A percentile compares a stretch with the other conserved stretches of the same genome.
These are phyloP conservation scores for Alternaria incomplexa DNA, from an alignment of 2,329 filamentous ascomycete genomes.

Conservation along the genomic window DNA sequence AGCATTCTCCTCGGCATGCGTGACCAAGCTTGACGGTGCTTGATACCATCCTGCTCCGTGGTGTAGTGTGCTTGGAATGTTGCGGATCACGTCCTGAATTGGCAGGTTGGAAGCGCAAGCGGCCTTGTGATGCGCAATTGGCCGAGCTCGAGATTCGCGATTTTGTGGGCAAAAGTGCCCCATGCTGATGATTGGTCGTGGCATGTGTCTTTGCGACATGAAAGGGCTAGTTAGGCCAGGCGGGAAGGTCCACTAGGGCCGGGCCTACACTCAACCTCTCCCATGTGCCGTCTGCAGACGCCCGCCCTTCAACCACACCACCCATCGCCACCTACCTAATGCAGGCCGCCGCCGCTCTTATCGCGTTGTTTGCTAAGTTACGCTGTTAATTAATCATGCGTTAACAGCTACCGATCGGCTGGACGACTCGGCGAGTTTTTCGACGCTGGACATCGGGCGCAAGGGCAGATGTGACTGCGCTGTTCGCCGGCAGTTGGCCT, in stretches of 20 bases:
- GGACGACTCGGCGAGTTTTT: neutral
- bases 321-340: conserved; percentile 30
- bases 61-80: neutral
- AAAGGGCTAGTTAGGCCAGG: neutral
- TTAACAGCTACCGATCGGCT: neutral
- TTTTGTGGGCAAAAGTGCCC: neutral
- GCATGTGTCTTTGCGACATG: neutral
- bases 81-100: conserved; percentile 7
- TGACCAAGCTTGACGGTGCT: conserved; percentile 15
- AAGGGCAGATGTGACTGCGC: neutral
- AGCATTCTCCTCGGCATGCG: conserved; percentile 14
- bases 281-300: neutral
- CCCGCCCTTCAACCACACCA: neutral
- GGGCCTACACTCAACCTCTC: neutral
- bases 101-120: conserved; percentile 19
- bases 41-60: conserved; percentile 5
- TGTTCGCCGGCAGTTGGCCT: neutral
- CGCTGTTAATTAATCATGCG: neutral
- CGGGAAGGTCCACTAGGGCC: conserved; percentile 11
- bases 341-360: conserved; percentile 5
- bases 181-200: neutral
- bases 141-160: conserved; percentile 3
- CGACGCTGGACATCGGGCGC: neutral
- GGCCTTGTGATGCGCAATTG: conserved; percentile 8
- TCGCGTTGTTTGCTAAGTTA: neutral